Base-by-base conservation (phyloP, 139 green algal genomes). In the Zygnema cylindricum region DNA sequence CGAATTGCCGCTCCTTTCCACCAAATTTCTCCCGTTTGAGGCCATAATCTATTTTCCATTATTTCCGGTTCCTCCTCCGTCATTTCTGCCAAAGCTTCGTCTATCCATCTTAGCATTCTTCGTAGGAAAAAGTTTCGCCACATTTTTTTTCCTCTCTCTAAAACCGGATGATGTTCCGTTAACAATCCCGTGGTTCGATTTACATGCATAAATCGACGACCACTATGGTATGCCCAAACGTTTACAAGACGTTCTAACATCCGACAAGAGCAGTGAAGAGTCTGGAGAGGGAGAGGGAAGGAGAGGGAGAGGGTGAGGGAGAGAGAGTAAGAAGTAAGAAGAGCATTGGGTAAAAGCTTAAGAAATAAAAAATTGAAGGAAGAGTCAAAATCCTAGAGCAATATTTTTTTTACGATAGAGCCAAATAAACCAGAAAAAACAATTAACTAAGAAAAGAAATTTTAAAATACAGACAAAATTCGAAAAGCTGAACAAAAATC, bases 171-270 rank as follows among this genome's bases (percentile, higher is more conserved):
- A 33, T 83, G 79, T 22, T 90, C 85, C 40, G 23, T 33, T 23
- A 90, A 82, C 1, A 69, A 11, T 35, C 85, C 85, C 7, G 86
- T 89, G 38, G 23, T 35, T 71, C 38, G 43, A 2, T 91, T 41
- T 0, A 91, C 23, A 39, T 63, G 81, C 33, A 91, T 30, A 35
- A 91, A 55, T 7, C 81, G 63, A 38, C 54, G 42, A 32, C 86
- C 42, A 32, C 81, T 89, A 69, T 91, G 86, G 69, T 89, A 91
- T 2, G 86, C 86, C 86, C 86, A 91, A 38, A 91, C 81, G 43
- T 89, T 89, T 1, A 91, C 42, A 0, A 91, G 79, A 0, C 79
- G 33, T 38, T 91, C 86, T 40, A 91, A 49, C 57, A 91, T n/a
- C 7, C 81, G 81, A 69, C 79, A 91, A 69, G 88, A 91, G 81